phyloP scores from a whole-genome alignment of 1,284 basidiomycete genomes.

The Malassezia sympodialis region DNA sequence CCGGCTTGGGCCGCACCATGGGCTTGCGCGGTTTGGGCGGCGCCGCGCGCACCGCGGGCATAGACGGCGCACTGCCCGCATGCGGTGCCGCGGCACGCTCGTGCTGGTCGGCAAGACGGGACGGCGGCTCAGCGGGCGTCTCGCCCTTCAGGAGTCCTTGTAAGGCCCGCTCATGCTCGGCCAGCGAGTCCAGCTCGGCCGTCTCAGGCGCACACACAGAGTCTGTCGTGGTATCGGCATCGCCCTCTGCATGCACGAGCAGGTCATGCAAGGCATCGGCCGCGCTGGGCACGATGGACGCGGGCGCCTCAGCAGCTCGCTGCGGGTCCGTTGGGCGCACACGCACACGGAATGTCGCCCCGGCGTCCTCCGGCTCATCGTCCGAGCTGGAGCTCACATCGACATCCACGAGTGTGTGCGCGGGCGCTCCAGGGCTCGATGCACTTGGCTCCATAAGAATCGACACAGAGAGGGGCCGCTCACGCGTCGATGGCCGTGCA shows the following conservation, averaged over 20 bases:
- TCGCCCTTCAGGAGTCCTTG: background rate
- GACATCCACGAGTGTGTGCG: conserved; percentile 2
- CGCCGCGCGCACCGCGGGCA: background rate
- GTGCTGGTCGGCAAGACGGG: background rate
- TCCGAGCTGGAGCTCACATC: conserved; percentile 1
- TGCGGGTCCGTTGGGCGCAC: background rate
- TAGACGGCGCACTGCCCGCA: background rate
- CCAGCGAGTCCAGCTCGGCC: conserved; percentile 3
- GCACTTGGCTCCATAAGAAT: background rate
- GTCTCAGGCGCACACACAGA: background rate
- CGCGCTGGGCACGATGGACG: background rate
- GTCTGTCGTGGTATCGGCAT: background rate
- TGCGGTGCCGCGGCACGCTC: background rate
- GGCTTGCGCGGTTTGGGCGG: background rate
- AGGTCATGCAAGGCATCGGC: background rate
- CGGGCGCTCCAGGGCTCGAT: background rate
- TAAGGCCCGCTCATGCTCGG: conserved; percentile 13
- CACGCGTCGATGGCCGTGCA: background rate
- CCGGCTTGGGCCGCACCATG: background rate
- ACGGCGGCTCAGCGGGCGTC: background rate
- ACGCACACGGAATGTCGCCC: background rate
- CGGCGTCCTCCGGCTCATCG: conserved; percentile 15
- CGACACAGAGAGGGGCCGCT: background rate
- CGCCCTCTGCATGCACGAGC: background rate
- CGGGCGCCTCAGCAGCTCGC: background rate